Evolutionary conservation across 768 basidiomycete species (phyloP).

Genomic region (Mycena galericulata): DNA sequence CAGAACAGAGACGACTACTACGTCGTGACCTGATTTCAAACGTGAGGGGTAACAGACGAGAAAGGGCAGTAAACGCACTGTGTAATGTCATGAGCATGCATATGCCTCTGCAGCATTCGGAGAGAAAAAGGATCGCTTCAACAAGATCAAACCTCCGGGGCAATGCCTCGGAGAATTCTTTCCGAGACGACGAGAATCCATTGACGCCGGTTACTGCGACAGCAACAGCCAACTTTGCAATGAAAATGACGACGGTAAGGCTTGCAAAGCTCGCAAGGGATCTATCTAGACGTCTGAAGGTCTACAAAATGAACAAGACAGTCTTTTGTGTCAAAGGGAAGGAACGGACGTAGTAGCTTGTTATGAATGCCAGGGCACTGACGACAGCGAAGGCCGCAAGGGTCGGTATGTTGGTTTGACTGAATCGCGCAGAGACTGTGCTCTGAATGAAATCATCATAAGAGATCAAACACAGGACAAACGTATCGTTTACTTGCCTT

Average conservation of each 20-base stretch:
- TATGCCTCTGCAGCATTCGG: neutral
- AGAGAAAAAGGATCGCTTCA: neutral
- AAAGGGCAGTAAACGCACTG: neutral
- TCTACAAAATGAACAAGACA: neutral
- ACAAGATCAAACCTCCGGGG: neutral
- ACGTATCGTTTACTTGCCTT: neutral
- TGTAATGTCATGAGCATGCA: neutral
- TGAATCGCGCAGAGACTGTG: constrained; percentile 1
- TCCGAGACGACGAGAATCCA: neutral
- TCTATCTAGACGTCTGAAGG: neutral
- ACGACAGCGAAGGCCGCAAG: neutral
- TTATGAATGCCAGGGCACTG: neutral
- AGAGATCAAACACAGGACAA: neutral
- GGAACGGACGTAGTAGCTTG: neutral
- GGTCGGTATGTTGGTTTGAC: neutral
- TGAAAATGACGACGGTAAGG: neutral
- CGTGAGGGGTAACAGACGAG: no score
- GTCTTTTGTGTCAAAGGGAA: no score
- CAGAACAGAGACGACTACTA: neutral
- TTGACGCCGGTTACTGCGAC: neutral
- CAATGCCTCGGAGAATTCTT: neutral
- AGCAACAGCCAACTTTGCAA: neutral
- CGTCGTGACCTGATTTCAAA: neutral
- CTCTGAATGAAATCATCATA: neutral
- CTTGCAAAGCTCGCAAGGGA: neutral